Base-by-base conservation (phyloP, 1,139 yeast genomes). In the Lizanozyma gosingica region DNA sequence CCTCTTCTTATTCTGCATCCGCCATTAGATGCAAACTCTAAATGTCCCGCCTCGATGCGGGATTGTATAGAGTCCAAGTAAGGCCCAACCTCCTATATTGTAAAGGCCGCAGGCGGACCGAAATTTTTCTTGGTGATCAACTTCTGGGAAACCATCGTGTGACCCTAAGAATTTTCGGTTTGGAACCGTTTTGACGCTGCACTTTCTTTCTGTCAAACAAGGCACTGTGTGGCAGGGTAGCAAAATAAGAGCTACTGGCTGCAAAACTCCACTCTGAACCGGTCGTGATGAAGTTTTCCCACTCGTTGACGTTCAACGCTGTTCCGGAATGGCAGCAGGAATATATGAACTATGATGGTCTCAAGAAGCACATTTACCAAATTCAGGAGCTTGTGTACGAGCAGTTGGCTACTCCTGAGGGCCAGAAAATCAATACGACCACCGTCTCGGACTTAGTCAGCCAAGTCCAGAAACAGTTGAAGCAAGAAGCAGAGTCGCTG, bases 291-390 rank as follows among this genome's bases (percentile, higher is more conserved):
- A 83, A 83, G 67, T 83, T 83, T 57, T 73, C 83, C 39, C 84
- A 80, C 50, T 78, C 87, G 34, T 66, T 83, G 42, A 84, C 81
- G 59, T 80, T 83, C 60, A 83, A 83, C 57, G 84, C 86, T 17
- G 90, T 83, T 33, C 90, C 92, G 3, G 92, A 83, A 53, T 83
- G 92, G 90, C 71, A 80, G 40, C 78, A 82, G 42, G 61, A 71
- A 45, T 83, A 83, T 54, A 67, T 83, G 45, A 80, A 79, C 55
- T 82, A 82, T 56, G 76, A 82, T 3, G 68, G 73, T 8, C 66
- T 83, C 38, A 83, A 83, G 54, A 79, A 78, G 55, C 64, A 71
- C 17, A 75, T 81, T 36, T 82, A 81, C 53, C 51, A 54, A 48
- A 60, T 67, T 40, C 72, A 67, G 44, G 67, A 66, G 44, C 35